Evolutionary conservation across 2,329 filamentous ascomycete genomes (phyloP).

Genomic region (Talaromyces piceae): DNA sequence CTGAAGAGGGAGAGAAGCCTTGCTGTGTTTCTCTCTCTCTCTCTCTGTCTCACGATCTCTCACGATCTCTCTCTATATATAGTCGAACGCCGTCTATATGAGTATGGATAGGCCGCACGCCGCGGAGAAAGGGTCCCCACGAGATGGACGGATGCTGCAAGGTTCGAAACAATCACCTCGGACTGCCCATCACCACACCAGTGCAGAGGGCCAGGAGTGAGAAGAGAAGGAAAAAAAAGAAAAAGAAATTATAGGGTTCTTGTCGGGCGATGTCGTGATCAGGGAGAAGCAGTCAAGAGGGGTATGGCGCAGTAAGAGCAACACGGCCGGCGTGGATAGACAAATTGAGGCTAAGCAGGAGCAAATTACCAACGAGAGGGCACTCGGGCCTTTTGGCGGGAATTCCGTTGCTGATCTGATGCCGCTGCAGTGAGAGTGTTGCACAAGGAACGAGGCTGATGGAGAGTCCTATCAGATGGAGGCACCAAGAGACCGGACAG

Average conservation of each 20-base stretch:
- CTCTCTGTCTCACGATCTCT: no score
- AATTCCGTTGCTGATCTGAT: background rate
- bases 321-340: background rate
- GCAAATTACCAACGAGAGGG: background rate
- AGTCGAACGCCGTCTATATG: background rate
- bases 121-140: background rate
- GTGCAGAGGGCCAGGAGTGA: conserved; percentile 4
- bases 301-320: background rate
- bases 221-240: conserved; percentile 9
- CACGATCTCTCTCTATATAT: background rate
- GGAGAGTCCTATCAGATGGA: background rate
- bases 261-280: conserved; percentile 11
- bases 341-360: background rate
- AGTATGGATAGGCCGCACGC: background rate
- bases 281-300: conserved; percentile 3
- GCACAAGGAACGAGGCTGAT: background rate
- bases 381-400: background rate
- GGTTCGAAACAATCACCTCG: background rate
- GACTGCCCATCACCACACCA: conserved; percentile 3
- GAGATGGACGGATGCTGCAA: background rate
- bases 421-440: background rate
- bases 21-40: no score
- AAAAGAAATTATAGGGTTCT: conserved; percentile 5
- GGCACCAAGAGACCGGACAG: no score
- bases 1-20: no score